Base-by-base conservation (phyloP, 257 asterid genomes). In the Hygrophila difformis region DNA sequence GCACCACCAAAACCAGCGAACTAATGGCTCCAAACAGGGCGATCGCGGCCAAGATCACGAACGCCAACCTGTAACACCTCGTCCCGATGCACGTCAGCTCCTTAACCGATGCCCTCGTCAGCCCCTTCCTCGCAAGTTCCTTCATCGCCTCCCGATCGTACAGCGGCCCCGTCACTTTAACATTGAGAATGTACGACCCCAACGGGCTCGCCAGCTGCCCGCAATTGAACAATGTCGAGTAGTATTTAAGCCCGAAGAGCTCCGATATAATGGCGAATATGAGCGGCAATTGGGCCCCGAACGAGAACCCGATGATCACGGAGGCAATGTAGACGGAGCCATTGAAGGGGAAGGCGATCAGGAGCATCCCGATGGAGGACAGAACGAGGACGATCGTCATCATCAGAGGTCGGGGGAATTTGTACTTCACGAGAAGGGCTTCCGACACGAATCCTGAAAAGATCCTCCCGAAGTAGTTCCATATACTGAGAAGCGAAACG, bases 391-490 rank as follows among this genome's bases (percentile, higher is more conserved):
- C 76, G 5, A 81, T n/a, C 8, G 93, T 78, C 79, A 70, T 75
- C 93, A 84, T 73, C 1, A 84, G 73, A 0, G 93, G 59, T 42
- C 95, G 51, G 0, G 93, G 93, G 24, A 84, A 77, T 39, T 81
- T 84, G 68, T 75, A 73, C 43, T 57, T 71, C 1, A 60, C 39
- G 0, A 84, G 83, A 3, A 77, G 65, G 11, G 16, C 24, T 18
- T 84, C 94, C 0, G 93, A 84, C 1, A 84, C 87, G 15, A 84
- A 80, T 31, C 94, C 94, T 6, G 93, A 24, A 20, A 80, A 80
- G 5, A 84, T 84, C 19, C 94, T 67, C 5, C 94, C 94, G 19
- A 84, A 84, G 45, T 67, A 84, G 20, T 84, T 84, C 94, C 94
- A 84, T 35, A 84, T 80, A 41, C 93, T 80, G 1, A 84, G 62